Base-by-base conservation (phyloP, 352 stramenopile genomes). In the Phytophthora niederhauseri region DNA sequence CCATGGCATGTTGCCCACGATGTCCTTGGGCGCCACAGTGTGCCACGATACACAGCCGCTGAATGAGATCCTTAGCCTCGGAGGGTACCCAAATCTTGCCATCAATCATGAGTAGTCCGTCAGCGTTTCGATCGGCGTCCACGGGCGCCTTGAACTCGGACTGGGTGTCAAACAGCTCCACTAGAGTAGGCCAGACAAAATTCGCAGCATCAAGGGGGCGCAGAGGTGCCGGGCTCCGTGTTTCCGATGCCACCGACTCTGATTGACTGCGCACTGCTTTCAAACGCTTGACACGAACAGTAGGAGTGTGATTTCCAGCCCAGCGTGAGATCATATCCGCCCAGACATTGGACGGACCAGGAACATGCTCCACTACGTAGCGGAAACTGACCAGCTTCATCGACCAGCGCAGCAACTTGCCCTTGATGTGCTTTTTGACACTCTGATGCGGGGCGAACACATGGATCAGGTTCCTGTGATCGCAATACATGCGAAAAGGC, bases 281-380 rank as follows among this genome's bases (percentile, higher is more conserved):
- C 9, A 41, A 14, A 41, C 31, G 31, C 31, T 41, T 41, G 9
- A 41, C 31, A 14, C 31, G 31, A 41, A 41, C 9, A 17, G 31
- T 41, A 41, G 31, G 31, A 41, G 31, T 41, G 31, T 41, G 9
- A 41, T 41, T 41, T 12, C 34, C 34, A 12, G 34, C 34, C 34
- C 34, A 41, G 8, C 34, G 34, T 5, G 34, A 41, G 19, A 66
- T 66, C 64, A 70, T 70, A 28, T 70, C 46, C 12, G 64, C 64
- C 55, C 64, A 70, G 4, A 66, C 56, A 8, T 70, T 70, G 9
- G 52, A 11, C 0, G 55, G 46, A 4, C 64, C 36, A 1, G 54
- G 22, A 3, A 68, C 38, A 19, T 70, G 51, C 17, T 56, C 48
- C 19, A 68, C 56, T 11, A 57, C n/a, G 14, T 68, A 68, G 24